Evolutionary conservation across 495 filamentous ascomycete genomes (phyloP), one percentile per base, ranked within the genome.

Genomic region (Glonium stellatum): DNA sequence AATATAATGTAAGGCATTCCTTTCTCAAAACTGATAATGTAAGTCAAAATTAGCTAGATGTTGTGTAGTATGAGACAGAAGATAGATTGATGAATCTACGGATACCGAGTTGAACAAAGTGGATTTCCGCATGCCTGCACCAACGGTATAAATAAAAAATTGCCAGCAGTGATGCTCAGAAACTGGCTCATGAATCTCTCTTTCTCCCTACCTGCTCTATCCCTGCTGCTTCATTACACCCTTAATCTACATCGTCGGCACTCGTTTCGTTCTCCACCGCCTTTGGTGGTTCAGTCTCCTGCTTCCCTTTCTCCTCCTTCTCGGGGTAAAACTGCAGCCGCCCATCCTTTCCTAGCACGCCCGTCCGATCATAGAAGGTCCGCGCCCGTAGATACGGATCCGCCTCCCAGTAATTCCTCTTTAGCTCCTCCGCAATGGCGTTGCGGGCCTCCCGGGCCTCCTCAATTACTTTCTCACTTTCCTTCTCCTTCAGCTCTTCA

Each of bases 371-470:
- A 61, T 74, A 74, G 46, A 72, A 53, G 19, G 50, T 64, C 64
- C 58, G 58, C 22, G 73, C 73, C 23, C 73, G 49, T 15, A 76
- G 47, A 64, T 70, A 76, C 23, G 73, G 73, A 65, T 78, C 75
- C 52, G 75, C 34, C 54, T 67, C 75, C 93, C 95, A 98, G 73
- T 98, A 97, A 55, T 89, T 87, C 37, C 78, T 77, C 34, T 81
- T 77, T 59, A 97, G 70, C 54, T 79, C 71, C 56, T 79, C 80
- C 12, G 84, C 84, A 10, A 91, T 59, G 31, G 71, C 67, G 23
- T 77, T 71, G 52, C 87, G 74, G 59, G 72, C 72, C 65, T 72
- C 71, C 51, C 70, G 69, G 51, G 80, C 75, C 59, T 75, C 70
- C 12, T 69, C 67, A 2, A 60, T 18, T 1, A 36, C 18, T 51